Evolutionary conservation across 768 basidiomycete genomes (phyloP), one percentile per base, ranked within the genome.

Genomic region (Boletus speciosus): DNA sequence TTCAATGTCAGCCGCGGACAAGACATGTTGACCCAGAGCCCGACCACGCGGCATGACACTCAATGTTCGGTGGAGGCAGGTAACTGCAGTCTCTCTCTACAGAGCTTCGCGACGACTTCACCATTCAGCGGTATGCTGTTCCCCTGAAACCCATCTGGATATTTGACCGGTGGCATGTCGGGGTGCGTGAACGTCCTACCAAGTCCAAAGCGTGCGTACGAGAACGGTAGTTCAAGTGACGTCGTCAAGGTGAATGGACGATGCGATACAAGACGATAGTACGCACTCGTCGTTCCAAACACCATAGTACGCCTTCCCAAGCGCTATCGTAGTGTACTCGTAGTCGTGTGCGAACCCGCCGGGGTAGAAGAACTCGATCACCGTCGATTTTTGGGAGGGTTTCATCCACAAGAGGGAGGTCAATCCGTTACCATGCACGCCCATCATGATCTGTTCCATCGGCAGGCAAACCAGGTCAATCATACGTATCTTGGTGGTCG

Each of bases 321-420:
- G 72, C 0, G 88, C 85, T n/a, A 85, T 80, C 0, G 88, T 76
- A 1, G 88, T 90, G 56, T 81, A 91, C 67, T 91, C 83, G 64
- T 94, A 94, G 66, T 94, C 92, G 58, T 82, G 80, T 11, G 93
- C 90, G 65, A 94, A 94, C 4, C 93, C 92, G 39, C 78, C 78
- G 0, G 87, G 87, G 69, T 78, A 90, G 70, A 93, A 94, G 72
- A 97, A 93, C 64, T 97, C 94, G 65, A 96, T 90, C 32, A 97
- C 92, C 0, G 94, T 93, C 32, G 90, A 81, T 16, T 86, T 78
- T 6, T 85, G 84, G 4, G 81, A 82, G 2, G 90, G 88, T 23
- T 88, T 86, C 94, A 96, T 97, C 93, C 93, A 97, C 5, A 97
- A 67, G 1, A 95, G 78, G 29, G 90, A 80, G 0, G 93, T 95